phyloP scores from a whole-genome alignment of 345 rosid species.

The Kernera saxatilis region DNA sequence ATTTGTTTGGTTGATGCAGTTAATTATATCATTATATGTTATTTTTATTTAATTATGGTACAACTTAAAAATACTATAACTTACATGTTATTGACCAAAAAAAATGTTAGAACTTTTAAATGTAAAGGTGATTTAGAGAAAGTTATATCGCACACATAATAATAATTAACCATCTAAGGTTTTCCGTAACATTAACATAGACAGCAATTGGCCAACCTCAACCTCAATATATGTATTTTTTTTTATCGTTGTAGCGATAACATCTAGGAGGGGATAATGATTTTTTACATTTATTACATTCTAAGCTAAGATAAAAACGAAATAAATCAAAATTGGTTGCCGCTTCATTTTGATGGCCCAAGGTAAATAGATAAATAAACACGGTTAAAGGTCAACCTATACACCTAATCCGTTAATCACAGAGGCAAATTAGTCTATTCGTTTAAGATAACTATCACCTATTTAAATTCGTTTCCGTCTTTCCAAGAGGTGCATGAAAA shows the following conservation, averaged over 20 bases:
- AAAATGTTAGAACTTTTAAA: too few relatives aligned
- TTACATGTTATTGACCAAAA: too few relatives aligned
- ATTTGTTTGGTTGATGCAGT: too few relatives aligned
- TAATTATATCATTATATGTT: too few relatives aligned
- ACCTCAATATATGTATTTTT: background rate
- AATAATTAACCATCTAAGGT: background rate
- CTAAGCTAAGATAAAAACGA: conserved; percentile 2
- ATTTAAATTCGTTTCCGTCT: background rate
- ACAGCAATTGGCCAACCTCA: background rate
- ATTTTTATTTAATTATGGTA: too few relatives aligned
- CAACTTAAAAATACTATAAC: too few relatives aligned
- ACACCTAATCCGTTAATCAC: background rate
- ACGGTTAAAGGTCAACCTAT: background rate
- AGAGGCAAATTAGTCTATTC: background rate
- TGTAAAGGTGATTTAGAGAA: background rate
- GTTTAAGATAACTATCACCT: background rate
- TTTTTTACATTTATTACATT: conserved; percentile 6
- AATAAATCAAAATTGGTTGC: background rate
- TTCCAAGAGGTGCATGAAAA: conserved; percentile 8
- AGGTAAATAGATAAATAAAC: conserved; percentile 16
- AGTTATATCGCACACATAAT: background rate
- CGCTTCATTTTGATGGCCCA: background rate
- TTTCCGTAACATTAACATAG: background rate
- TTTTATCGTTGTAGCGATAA: background rate
- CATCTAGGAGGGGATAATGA: background rate